Conservation (phyloP, 2,329 filamentous ascomycete genomes). For the Emergomyces pasteurianus region DNA sequence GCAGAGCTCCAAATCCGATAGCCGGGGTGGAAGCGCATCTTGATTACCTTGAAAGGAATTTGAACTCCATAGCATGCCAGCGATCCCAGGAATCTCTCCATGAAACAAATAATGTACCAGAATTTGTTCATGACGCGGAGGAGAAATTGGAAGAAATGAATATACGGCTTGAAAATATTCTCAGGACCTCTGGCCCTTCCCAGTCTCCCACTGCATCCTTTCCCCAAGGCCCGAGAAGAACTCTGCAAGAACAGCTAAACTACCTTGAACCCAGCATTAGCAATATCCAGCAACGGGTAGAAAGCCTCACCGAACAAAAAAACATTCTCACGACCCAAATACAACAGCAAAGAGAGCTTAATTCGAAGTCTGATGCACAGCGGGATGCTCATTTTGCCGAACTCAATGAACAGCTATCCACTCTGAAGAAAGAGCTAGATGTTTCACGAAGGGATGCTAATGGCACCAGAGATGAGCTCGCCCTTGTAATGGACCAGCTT, state of each 20-base stretch:
- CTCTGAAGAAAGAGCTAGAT: constrained; percentile 54
- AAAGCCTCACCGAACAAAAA: constrained; percentile 73
- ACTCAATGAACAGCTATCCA: constrained; percentile 38
- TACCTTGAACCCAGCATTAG: constrained; percentile 71
- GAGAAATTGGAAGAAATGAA: constrained; percentile 52
- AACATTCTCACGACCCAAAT: constrained; percentile 81
- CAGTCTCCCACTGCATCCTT: constrained; percentile 37
- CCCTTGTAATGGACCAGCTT: constrained; percentile 32
- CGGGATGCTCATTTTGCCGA: constrained; percentile 38
- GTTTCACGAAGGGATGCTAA: constrained; percentile 36
- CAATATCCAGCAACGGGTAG: constrained; percentile 65
- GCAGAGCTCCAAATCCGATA: constrained; percentile 16
- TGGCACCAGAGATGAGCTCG: constrained; percentile 29
- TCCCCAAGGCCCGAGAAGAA: constrained; percentile 45
- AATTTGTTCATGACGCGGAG: constrained; percentile 34
- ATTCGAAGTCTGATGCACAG: constrained; percentile 66
- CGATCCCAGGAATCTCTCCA: constrained; percentile 17
- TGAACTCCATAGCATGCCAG: constrained; percentile 49
- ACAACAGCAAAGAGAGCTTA: constrained; percentile 87
- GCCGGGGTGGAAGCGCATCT: constrained; percentile 44
- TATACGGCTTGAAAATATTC: constrained; percentile 48
- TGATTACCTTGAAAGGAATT: constrained; percentile 56
- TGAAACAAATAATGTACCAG: constrained; percentile 8
- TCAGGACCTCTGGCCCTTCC: constrained; percentile 36
- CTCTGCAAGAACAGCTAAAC: constrained; percentile 55